Conservation (phyloP, 2,329 filamentous ascomycete genomes). For the Xylariaceae sp. region DNA sequence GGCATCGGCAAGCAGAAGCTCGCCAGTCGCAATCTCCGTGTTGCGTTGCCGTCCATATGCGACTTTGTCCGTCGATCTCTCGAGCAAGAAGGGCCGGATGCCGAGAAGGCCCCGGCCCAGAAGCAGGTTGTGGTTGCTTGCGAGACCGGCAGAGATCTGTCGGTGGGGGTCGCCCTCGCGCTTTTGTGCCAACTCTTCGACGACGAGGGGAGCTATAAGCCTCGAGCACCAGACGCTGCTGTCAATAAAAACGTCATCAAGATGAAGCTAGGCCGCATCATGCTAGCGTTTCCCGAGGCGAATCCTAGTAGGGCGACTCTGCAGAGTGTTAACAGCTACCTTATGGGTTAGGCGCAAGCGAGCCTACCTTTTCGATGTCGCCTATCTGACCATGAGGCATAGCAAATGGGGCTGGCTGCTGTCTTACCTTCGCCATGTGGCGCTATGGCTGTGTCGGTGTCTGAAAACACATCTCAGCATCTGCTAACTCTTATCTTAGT, state of each 20-base stretch:
- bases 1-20: constrained; percentile 71
- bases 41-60: constrained; percentile 68
- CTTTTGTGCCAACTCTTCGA: constrained; percentile 76
- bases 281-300: constrained; percentile 76
- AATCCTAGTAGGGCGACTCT: constrained; percentile 86
- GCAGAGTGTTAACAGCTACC: constrained; percentile 88
- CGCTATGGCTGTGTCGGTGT: too few relatives aligned
- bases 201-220: constrained; percentile 57
- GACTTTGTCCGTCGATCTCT: constrained; percentile 57
- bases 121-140: constrained; percentile 67
- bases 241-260: constrained; percentile 81
- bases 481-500: too few relatives aligned
- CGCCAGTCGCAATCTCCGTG: constrained; percentile 82
- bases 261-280: constrained; percentile 79
- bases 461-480: too few relatives aligned
- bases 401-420: too few relatives aligned
- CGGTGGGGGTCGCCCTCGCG: constrained; percentile 77
- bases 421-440: too few relatives aligned
- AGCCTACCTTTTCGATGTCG: not conserved
- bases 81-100: not conserved
- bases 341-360: constrained; percentile 63
- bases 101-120: not conserved
- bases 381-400: not conserved
- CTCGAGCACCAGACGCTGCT: constrained; percentile 17
- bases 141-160: constrained; percentile 78